A percentile compares a stretch with the other conserved stretches of the same genome.
Conservation (phyloP, 257 asterid genomes). For the Marsdenia floribunda region DNA sequence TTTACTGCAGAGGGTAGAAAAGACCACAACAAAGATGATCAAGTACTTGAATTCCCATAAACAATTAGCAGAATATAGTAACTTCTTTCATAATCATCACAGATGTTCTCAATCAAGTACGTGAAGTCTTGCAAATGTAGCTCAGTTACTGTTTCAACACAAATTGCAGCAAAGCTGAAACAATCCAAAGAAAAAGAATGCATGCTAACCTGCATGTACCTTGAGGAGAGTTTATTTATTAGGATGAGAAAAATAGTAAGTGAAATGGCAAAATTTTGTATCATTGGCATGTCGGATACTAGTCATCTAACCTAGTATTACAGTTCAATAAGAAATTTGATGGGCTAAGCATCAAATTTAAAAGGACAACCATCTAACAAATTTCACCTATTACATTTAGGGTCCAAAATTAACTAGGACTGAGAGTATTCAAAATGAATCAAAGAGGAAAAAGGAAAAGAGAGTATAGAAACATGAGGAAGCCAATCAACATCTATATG, state of each 20-base stretch:
- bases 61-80: not conserved
- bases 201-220: slow-evolving; percentile 14
- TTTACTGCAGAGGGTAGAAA: not conserved
- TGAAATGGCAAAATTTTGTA: slow-evolving; percentile 8
- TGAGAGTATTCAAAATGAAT: not conserved
- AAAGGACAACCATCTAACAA: not conserved
- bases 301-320: slow-evolving; percentile 9
- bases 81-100: not conserved
- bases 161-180: not conserved
- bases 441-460: not conserved
- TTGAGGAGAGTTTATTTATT: slow-evolving; percentile 21
- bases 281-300: not conserved
- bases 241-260: slow-evolving; percentile 17
- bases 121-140: not conserved
- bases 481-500: not conserved
- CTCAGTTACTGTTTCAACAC: not conserved
- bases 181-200: too few relatives aligned
- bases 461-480: not conserved
- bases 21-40: not conserved
- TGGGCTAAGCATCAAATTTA: not conserved
- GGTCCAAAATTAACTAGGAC: not conserved
- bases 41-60: not conserved
- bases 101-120: not conserved
- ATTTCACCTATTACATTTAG: not conserved
- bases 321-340: not conserved